Percentiles rank a stretch among this genome's conserved stretches.
Conservation (phyloP, 176 grass and related monocot species). For the Zea luxurians region DNA sequence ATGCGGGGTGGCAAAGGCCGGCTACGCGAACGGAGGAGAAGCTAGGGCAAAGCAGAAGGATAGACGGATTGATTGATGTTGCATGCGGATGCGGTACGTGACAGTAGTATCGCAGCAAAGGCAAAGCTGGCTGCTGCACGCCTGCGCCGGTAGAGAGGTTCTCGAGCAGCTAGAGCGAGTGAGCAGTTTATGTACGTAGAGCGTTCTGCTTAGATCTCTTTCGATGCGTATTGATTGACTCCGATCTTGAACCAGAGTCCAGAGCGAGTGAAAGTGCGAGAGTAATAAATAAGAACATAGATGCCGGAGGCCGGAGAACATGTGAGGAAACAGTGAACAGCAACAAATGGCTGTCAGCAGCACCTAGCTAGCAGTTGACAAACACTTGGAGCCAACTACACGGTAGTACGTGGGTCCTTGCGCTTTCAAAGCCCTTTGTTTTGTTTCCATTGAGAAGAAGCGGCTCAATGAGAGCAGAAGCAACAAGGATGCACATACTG, state of each 20-base stretch:
- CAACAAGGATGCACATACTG: slow-evolving; percentile 31
- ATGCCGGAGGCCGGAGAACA: no score
- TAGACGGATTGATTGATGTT: slow-evolving; percentile 29
- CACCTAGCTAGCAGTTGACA: not conserved
- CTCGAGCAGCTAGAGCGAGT: not conserved
- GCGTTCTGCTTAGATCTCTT: no score
- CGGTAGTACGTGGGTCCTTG: not conserved
- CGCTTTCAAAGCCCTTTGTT: slow-evolving; percentile 16
- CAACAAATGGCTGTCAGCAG: not conserved
- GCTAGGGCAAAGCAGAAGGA: slow-evolving; percentile 36
- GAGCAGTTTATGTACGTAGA: not conserved
- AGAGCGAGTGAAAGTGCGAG: no score
- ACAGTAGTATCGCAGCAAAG: not conserved
- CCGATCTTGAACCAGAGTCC: no score
- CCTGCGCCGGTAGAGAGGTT: not conserved
- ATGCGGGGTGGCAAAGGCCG: slow-evolving; percentile 22
- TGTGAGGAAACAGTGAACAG: not conserved
- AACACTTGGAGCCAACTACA: slow-evolving; percentile 13
- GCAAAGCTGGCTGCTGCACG: slow-evolving; percentile 24
- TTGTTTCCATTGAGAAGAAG: slow-evolving; percentile 12
- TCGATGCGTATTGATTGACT: no score
- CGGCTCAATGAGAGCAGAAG: not conserved
- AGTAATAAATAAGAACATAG: no score
- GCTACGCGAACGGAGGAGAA: not conserved
- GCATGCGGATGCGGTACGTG: not conserved